phyloP scores from a whole-genome alignment of 2,329 filamentous ascomycete genomes.

The Trematosphaeria pertusa region DNA sequence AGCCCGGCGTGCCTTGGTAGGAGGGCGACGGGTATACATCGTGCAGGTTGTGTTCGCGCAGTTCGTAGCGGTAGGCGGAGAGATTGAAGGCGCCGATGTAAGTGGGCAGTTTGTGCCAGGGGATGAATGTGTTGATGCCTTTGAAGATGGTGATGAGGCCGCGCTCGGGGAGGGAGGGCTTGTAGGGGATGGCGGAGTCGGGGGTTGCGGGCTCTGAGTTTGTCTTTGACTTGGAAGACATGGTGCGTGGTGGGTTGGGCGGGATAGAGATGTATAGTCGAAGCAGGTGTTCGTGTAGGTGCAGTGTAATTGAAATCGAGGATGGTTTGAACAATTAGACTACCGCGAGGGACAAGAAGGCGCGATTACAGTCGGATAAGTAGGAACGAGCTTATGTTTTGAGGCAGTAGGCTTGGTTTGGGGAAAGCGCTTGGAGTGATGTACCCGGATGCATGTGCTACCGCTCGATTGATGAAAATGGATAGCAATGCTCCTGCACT shows the following conservation, averaged over 20 bases:
- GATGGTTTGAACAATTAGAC: too few relatives aligned
- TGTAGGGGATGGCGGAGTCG: conserved; percentile 14
- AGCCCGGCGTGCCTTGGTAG: conserved; percentile 45
- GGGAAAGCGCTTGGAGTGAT: too few relatives aligned
- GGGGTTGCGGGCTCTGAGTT: not conserved
- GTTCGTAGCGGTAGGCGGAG: conserved; percentile 50
- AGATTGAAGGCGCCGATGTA: conserved; percentile 53
- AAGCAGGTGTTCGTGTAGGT: not conserved
- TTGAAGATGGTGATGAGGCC: conserved; percentile 45
- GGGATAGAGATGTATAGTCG: not conserved
- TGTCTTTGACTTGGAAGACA: conserved; percentile 2
- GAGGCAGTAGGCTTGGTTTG: too few relatives aligned
- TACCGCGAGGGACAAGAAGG: too few relatives aligned
- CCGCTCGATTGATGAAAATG: too few relatives aligned
- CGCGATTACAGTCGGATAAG: too few relatives aligned
- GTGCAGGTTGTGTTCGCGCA: conserved; percentile 54
- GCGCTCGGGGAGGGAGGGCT: conserved; percentile 18
- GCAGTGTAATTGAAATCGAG: too few relatives aligned
- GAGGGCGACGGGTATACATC: conserved; percentile 51
- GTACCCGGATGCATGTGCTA: too few relatives aligned
- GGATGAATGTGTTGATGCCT: conserved; percentile 47
- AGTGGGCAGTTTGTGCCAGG: conserved; percentile 54
- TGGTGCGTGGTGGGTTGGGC: not conserved
- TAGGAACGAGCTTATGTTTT: too few relatives aligned
- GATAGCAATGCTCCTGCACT: too few relatives aligned